Base-by-base conservation (phyloP, 176 grass and related monocot species). In the Zea luxurians region DNA sequence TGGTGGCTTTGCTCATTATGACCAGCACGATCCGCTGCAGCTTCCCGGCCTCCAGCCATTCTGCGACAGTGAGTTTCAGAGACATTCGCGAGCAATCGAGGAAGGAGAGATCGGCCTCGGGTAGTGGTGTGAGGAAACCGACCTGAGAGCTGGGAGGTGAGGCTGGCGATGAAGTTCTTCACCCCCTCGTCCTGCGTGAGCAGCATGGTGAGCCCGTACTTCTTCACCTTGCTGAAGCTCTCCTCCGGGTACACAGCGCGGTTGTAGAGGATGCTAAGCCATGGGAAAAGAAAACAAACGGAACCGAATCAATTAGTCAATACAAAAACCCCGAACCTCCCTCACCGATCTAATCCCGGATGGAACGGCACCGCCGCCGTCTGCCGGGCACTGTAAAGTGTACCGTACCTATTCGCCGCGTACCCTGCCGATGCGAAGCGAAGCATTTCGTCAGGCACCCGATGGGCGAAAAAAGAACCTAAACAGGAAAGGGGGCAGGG, bases 191-290 rank as follows among this genome's bases (percentile, higher is more conserved):
- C 96, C 86, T 99, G 86, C 17, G 92, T 95, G 48, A 99, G 85
- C 50, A 99, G 86, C 92, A 99, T 89, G 2, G 88, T 82, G 48
- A 99, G 88, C 62, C 96, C 96, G 52, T 99, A 99, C 84, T 99
- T 99, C 92, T 99, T 99, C 81, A 95, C 96, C 88, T 90, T 99
- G 38, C 68, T 62, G 70, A 99, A 99, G 86, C 89, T 99, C 37
- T 99, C 92, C 81, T 99, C 92, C 7, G 92, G 88, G 74, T 99
- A 99, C 20, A 99, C 84, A 4, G 83, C 92, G 40, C 96, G 92
- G 43, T 99, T 99, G 86, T 99, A 99, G 47, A 99, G 83, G 67
- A 99, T 92, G 75, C 92, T 99, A 21, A 2, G 54, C 1, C 34
- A 15, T 27, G 27, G 27, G 27, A n/a, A n/a, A n/a, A 27, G 53